Percentiles rank a stretch among this genome's conserved stretches.
Conservation (phyloP, 2,329 filamentous ascomycete genomes). For the Xylariaceae sp. region DNA sequence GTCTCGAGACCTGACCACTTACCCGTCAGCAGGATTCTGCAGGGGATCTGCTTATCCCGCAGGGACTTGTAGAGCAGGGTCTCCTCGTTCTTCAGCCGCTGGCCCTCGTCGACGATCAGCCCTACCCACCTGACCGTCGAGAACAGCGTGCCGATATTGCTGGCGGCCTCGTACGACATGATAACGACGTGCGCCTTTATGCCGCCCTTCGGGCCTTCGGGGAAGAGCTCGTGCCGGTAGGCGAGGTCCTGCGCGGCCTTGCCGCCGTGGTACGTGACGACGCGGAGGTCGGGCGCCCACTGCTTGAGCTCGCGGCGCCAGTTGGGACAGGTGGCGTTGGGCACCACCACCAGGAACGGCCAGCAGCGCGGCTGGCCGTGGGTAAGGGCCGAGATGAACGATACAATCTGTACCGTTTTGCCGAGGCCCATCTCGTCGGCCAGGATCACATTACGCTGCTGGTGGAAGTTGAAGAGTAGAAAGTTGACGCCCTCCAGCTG, state of each 20-base stretch:
- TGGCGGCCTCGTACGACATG: slow-evolving; percentile 86
- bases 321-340: slow-evolving; percentile 93
- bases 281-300: slow-evolving; percentile 78
- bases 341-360: slow-evolving; percentile 88
- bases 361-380: slow-evolving; percentile 66
- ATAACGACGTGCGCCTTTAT: slow-evolving; percentile 87
- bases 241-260: slow-evolving; percentile 67
- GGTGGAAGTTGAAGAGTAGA: slow-evolving; percentile 85
- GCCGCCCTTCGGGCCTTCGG: slow-evolving; percentile 52
- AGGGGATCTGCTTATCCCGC: slow-evolving; percentile 66
- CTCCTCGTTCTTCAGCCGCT: slow-evolving; percentile 88
- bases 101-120: slow-evolving; percentile 88
- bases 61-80: slow-evolving; percentile 74
- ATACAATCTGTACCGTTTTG: slow-evolving; percentile 91
- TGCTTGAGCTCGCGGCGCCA: slow-evolving; percentile 95
- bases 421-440: slow-evolving; percentile 98
- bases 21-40: slow-evolving; percentile 76
- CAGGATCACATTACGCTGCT: slow-evolving; percentile 76
- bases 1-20: slow-evolving; percentile 6
- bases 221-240: slow-evolving; percentile 79
- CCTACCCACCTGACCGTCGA: slow-evolving; percentile 72
- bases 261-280: slow-evolving; percentile 88
- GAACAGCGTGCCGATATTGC: slow-evolving; percentile 66
- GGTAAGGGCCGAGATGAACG: slow-evolving; percentile 67
- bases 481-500: slow-evolving; percentile 92